Base-by-base conservation (phyloP, 2,329 filamentous ascomycete genomes). In the Metarhizium anisopliae region DNA sequence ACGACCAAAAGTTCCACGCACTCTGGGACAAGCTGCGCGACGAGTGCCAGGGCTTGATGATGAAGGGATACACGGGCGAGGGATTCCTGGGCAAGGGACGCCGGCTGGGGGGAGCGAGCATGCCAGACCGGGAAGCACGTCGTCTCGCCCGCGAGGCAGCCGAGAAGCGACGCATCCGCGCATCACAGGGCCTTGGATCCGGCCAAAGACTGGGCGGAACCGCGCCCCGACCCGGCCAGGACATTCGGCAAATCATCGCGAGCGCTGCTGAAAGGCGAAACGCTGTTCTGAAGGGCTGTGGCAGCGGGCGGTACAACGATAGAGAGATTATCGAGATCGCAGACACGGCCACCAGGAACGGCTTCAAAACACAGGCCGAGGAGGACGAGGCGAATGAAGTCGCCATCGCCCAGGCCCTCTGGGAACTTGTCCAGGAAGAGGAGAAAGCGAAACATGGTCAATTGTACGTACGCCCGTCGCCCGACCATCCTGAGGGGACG, bases 21-120 rank as follows among this genome's bases (percentile, higher is more conserved):
- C 75, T 96, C 5, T 96, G 92, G 90, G 86, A 96, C 63, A 87
- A 95, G 66, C 81, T 96, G 4, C 84, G 93, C 20, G 89, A 93
- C 56, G 92, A 96, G 71, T 86, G 93, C 63, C 83, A 91, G 63
- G 82, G 84, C 2, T 78, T 96, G 6, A 66, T 85, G 11, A 74
- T 83, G 57, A 94, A 93, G 67, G 93, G 93, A 18, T 96, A 93
- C 66, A 95, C 89, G 0, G 93, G 93, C 13, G 91, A 96, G 70
- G 89, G 89, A 0, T 96, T 96, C 71, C 74, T 96, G 35, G 85
- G 86, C 0, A 74, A 86, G 36, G 93, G 92, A 1, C 82, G 83
- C 16, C 82, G 82, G 11, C 79, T 96, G 0, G 92, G 92, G 54
- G 88, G 87, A 2, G 61, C 64, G 25, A 63, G 60, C n/a, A 77